Conservation (phyloP, 805 yeast genomes). For the Starmerella lactis-condensi region DNA sequence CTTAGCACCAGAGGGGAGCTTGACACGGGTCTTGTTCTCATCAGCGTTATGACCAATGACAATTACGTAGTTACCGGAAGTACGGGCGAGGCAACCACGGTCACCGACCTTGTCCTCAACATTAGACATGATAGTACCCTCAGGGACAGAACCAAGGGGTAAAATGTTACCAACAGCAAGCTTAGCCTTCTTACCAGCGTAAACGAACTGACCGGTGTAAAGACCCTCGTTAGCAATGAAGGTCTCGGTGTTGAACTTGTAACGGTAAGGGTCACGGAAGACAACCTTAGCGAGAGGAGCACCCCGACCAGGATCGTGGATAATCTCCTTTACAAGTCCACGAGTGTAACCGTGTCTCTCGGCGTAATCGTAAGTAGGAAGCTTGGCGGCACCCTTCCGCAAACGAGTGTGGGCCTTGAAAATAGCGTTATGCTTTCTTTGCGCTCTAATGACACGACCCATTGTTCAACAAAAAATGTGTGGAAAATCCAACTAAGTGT, state of each 20-base stretch:
- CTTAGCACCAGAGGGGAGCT: constrained; percentile 98
- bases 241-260: constrained; percentile 93
- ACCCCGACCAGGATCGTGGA: constrained; percentile 99
- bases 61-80: constrained; percentile 98
- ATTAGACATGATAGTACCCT: constrained; percentile 97
- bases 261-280: constrained; percentile 99
- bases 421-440: constrained; percentile 96
- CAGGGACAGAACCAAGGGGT: constrained; percentile 94
- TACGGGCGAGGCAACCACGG: constrained; percentile 99
- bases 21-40: constrained; percentile 96
- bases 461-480: constrained; percentile 13
- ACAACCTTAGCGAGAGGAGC: constrained; percentile 98
- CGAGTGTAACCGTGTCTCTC: constrained; percentile 99
- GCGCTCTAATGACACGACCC: constrained; percentile 85
- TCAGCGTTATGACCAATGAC: constrained; percentile 99
- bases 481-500: constrained; percentile 7
- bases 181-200: constrained; percentile 97
- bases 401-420: constrained; percentile 99
- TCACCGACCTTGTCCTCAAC: constrained; percentile 98
- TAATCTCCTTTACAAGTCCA: constrained; percentile 95
- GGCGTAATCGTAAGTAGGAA: constrained; percentile 96
- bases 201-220: constrained; percentile 97
- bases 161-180: constrained; percentile 85
- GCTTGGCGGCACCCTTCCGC: constrained; percentile 99
- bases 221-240: constrained; percentile 99